A percentile compares a stretch with the other conserved stretches of the same genome.
These are phyloP conservation scores for Wickerhamomyces bisporus DNA, from an alignment of 805 yeast species.

Conservation along the genomic window DNA sequence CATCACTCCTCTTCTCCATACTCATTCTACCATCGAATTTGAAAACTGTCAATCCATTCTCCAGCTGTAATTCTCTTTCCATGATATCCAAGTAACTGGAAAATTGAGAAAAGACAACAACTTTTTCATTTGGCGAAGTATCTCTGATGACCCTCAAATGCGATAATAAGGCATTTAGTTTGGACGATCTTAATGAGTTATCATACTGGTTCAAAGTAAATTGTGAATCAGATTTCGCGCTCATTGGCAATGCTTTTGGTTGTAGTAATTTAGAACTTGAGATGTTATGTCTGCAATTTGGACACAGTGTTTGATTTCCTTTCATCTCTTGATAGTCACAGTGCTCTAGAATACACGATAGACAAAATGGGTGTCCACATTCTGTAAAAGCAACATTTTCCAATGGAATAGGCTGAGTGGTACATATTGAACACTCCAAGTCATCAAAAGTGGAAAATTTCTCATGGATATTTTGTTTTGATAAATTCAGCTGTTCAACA, in stretches of 20 bases:
- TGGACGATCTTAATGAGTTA: conserved; percentile 51
- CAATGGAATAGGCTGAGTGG: conserved; percentile 54
- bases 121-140: conserved; percentile 60
- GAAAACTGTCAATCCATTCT: conserved; percentile 45
- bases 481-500: conserved; percentile 10
- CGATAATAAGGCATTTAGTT: conserved; percentile 59
- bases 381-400: conserved; percentile 56
- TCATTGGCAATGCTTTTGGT: conserved; percentile 17
- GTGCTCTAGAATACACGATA: conserved; percentile 67
- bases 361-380: conserved; percentile 81
- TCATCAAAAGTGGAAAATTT: conserved; percentile 32
- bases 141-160: conserved; percentile 52
- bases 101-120: conserved; percentile 88
- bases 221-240: not conserved
- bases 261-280: conserved; percentile 40
- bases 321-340: conserved; percentile 57
- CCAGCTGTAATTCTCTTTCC: conserved; percentile 49
- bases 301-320: conserved; percentile 53
- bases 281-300: conserved; percentile 63
- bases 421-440: conserved; percentile 83
- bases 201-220: conserved; percentile 16
- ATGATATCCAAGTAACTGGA: conserved; percentile 76
- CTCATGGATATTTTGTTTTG: conserved; percentile 24
- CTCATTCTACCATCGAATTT: conserved; percentile 82
- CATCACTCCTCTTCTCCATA: conserved; percentile 56